A percentile compares a stretch with the other conserved stretches of the same genome.
These are phyloP conservation scores for Botrytis byssoidea DNA, from an alignment of 2,329 filamentous ascomycete species.

Conservation along the genomic window DNA sequence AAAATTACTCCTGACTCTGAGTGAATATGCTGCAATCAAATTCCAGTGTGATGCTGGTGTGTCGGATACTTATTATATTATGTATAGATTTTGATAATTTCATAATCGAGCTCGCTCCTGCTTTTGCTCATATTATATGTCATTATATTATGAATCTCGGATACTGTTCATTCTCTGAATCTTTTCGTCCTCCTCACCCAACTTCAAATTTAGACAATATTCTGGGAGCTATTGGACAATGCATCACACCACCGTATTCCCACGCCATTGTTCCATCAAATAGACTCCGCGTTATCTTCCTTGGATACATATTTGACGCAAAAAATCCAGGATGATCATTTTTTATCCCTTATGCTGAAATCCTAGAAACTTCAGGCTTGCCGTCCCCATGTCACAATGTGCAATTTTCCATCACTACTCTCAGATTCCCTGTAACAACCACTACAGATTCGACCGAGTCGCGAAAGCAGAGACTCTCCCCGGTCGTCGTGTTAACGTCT, in stretches of 20 bases:
- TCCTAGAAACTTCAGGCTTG: background rate
- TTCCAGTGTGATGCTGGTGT: background rate
- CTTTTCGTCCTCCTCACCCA: background rate
- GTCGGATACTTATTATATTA: too few species aligned
- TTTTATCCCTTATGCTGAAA: background rate
- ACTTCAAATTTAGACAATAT: background rate
- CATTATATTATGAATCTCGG: background rate
- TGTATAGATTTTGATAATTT: background rate
- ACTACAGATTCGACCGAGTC: background rate
- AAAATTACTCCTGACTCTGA: background rate
- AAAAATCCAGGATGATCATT: background rate
- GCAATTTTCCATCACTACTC: background rate
- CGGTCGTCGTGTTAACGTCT: background rate
- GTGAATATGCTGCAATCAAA: background rate
- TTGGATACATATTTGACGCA: background rate
- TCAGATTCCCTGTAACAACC: background rate
- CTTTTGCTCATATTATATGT: background rate
- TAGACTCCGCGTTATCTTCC: background rate
- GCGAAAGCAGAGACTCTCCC: background rate
- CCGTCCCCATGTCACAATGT: background rate
- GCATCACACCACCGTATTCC: background rate
- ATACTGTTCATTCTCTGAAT: background rate
- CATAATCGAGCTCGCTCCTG: background rate
- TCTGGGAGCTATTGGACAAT: background rate
- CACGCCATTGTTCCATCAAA: background rate